A percentile compares a stretch with the other conserved stretches of the same genome.
Evolutionary conservation across 192 early-diverging fungal species (phyloP).

Genomic region (Tieghemiomyces parasiticus): DNA sequence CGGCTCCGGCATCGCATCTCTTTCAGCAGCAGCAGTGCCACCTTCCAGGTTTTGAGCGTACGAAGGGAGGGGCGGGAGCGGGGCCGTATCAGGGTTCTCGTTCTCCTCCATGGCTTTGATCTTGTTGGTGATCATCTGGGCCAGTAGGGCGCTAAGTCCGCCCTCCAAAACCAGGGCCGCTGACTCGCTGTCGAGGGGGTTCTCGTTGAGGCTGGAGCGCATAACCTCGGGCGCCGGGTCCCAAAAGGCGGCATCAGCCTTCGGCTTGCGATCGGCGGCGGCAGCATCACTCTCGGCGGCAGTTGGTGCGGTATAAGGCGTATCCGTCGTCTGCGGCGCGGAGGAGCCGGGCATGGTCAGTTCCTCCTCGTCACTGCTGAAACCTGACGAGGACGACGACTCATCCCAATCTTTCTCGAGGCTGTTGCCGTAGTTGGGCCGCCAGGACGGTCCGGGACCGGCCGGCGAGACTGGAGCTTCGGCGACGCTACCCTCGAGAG

Average conservation of each 20-base stretch:
- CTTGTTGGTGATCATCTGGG: slow-evolving; percentile 11
- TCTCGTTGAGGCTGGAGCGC: no score
- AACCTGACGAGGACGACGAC: neutral
- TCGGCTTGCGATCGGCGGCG: neutral
- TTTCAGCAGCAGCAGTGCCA: no score
- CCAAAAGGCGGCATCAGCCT: slow-evolving; percentile 4
- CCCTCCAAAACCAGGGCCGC: neutral
- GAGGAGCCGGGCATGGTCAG: neutral
- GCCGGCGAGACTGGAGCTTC: neutral
- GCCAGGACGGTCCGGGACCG: neutral
- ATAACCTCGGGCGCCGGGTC: no score
- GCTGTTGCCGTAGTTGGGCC: neutral
- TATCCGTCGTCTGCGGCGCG: neutral
- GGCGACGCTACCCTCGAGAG: no score
- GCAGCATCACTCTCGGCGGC: neutral
- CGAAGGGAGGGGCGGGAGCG: slow-evolving; percentile 6
- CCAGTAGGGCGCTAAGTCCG: slow-evolving; percentile 5
- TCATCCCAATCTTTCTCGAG: slow-evolving; percentile 11
- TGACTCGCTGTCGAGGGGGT: slow-evolving; percentile 1
- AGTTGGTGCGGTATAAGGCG: neutral
- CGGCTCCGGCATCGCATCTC: no score
- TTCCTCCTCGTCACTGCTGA: slow-evolving; percentile 3
- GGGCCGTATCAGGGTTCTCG: neutral
- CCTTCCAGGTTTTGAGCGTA: no score
- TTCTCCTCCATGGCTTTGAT: slow-evolving; percentile 5